Evolutionary conservation across 768 basidiomycete species (phyloP).

Genomic region (Tulasnella sp.): DNA sequence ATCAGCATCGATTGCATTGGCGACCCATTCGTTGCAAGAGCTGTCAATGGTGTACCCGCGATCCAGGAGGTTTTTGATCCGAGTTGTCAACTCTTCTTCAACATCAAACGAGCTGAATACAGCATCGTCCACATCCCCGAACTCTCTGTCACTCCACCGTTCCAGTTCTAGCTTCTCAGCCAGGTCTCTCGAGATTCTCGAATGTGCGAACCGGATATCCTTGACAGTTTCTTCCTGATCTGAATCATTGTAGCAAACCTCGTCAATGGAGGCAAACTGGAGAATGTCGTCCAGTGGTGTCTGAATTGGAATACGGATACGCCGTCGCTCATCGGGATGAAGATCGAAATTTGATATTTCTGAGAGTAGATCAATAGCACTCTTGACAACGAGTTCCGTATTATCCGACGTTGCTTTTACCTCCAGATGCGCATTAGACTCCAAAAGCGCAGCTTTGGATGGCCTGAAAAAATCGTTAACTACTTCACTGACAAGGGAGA

Average conservation of each 20-base stretch:
- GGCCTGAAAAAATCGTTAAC: too few relatives aligned
- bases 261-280: background rate
- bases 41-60: slow-evolving; percentile 34
- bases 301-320: background rate
- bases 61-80: slow-evolving; percentile 32
- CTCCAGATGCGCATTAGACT: too few relatives aligned
- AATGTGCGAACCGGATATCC: background rate
- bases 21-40: slow-evolving; percentile 38
- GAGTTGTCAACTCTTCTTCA: slow-evolving; percentile 32
- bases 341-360: background rate
- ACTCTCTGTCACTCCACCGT: slow-evolving; percentile 17
- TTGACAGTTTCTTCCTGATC: background rate
- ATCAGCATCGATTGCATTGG: slow-evolving; percentile 40
- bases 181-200: background rate
- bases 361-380: background rate
- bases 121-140: slow-evolving; percentile 15
- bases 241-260: background rate
- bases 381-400: background rate
- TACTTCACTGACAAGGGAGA: too few relatives aligned
- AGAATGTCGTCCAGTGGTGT: background rate
- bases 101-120: slow-evolving; percentile 31
- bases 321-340: background rate
- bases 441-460: too few relatives aligned
- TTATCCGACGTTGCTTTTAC: too few relatives aligned
- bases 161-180: slow-evolving; percentile 17